phyloP scores from a whole-genome alignment of 2,329 filamentous ascomycete genomes.

The Penicillium hordei region DNA sequence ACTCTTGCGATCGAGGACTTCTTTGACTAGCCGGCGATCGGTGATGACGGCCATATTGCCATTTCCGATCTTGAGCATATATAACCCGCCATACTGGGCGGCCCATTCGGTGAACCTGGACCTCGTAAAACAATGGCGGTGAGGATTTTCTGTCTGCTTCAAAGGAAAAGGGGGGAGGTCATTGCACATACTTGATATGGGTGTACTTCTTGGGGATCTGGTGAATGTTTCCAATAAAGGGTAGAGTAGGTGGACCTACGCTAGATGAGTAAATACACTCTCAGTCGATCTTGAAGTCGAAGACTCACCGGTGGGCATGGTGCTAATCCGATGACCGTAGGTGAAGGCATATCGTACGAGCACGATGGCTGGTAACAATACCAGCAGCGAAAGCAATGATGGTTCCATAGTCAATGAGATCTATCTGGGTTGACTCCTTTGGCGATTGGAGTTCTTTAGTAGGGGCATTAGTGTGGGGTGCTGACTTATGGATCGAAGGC shows the following conservation, averaged over 20 bases:
- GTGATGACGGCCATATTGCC: conserved; percentile 46
- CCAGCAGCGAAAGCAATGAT: background rate
- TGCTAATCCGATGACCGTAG: background rate
- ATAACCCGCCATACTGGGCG: background rate
- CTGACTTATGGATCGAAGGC: background rate
- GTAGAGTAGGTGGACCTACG: background rate
- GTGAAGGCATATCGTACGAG: background rate
- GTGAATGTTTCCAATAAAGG: background rate
- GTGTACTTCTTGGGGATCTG: background rate
- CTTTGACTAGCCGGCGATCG: conserved; percentile 41
- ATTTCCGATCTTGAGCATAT: conserved; percentile 44
- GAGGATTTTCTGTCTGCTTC: background rate
- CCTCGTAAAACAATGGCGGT: background rate
- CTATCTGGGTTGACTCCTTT: too few species aligned
- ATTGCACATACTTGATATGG: background rate
- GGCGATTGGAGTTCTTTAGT: background rate
- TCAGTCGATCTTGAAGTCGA: background rate
- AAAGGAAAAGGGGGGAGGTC: too few species aligned
- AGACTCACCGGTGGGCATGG: background rate
- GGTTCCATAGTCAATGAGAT: background rate
- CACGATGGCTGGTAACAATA: background rate
- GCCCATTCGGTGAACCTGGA: background rate
- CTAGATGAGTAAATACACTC: background rate
- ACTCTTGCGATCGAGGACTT: conserved; percentile 49
- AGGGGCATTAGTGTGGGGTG: background rate